Evolutionary conservation across 1,284 basidiomycete genomes (phyloP), one percentile per base, ranked within the genome.

Genomic region (Anthracocystis setariae): DNA sequence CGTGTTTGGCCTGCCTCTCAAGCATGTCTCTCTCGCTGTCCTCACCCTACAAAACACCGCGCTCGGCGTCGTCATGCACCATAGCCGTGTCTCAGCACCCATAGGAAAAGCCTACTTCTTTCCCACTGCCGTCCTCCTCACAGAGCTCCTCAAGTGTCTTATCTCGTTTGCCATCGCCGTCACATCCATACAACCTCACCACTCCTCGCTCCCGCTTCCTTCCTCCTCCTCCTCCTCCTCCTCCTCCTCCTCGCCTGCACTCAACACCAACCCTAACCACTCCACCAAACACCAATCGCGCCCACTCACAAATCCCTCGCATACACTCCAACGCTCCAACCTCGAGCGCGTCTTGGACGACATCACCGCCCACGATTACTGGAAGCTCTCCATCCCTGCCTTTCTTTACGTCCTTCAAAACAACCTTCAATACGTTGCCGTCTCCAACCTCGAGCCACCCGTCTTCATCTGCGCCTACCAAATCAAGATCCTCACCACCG

Each of bases 371-470:
- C 85, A 87, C 3, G 94, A 97, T 84, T 94, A 92, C 84, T 96
- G 93, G 92, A 97, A 96, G 84, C 88, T 98, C 18, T 93, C 92
- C 24, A 94, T 98, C 68, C 95, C 95, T 10, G 95, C 95, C 10
- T 88, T 97, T 60, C 90, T 98, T 74, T 98, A 98, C 76, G 85
- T 85, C 85, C 29, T 71, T 78, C 94, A 98, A 85, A 97, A 97
- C 86, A 94, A 93, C 84, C 87, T 98, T 39, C 94, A 97, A 84
- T 97, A 93, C 84, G 90, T 95, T 61, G 94, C 94, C 15, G 91
- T 92, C 23, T 90, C 91, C 57, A 96, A 97, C 83, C 87, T 98
- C 60, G 92, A 93, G 63, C 93, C 92, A 20, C 93, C 94, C 13
- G 94, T 94, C 18, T 98, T 97, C 85, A 92, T 93, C 83, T 92